Percentiles rank a stretch among this genome's conserved stretches.
phyloP scores from a whole-genome alignment of 176 grass and related monocot genomes.

The Eragrostis nindensis region DNA sequence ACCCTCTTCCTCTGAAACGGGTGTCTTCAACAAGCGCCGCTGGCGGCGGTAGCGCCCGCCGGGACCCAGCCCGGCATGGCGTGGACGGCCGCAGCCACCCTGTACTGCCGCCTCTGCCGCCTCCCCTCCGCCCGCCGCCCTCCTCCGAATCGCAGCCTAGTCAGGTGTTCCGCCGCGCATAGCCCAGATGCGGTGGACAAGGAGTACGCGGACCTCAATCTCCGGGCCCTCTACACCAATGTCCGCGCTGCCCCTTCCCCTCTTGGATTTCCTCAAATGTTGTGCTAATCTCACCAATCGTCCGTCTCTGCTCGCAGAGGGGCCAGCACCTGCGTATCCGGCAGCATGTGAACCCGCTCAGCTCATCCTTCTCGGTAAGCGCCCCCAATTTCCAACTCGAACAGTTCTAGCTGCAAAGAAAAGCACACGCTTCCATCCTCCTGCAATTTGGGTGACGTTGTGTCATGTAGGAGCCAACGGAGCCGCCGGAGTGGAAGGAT shows the following conservation, averaged over 20 bases:
- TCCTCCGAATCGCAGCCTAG: background rate
- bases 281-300: background rate
- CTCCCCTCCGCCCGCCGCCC: background rate
- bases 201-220: slow-evolving; percentile 91
- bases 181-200: slow-evolving; percentile 73
- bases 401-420: background rate
- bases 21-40: background rate
- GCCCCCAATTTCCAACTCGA: background rate
- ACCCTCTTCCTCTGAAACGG: background rate
- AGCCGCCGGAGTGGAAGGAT: slow-evolving; percentile 70
- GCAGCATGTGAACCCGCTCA: slow-evolving; percentile 98
- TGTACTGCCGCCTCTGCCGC: slow-evolving; percentile 43
- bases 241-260: slow-evolving; percentile 32
- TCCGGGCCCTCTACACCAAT: slow-evolving; percentile 68
- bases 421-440: background rate
- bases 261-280: background rate
- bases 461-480: slow-evolving; percentile 51
- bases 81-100: slow-evolving; percentile 19
- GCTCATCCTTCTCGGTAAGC: slow-evolving; percentile 74
- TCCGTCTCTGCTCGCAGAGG: slow-evolving; percentile 49
- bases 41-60: background rate
- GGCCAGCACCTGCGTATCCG: slow-evolving; percentile 87
- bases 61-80: slow-evolving; percentile 16
- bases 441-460: background rate
- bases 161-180: slow-evolving; percentile 36